A percentile compares a stretch with the other conserved stretches of the same genome.
Conservation (phyloP, 371 early-diverging fungal genomes). For the Basidiobolus meristosporus region DNA sequence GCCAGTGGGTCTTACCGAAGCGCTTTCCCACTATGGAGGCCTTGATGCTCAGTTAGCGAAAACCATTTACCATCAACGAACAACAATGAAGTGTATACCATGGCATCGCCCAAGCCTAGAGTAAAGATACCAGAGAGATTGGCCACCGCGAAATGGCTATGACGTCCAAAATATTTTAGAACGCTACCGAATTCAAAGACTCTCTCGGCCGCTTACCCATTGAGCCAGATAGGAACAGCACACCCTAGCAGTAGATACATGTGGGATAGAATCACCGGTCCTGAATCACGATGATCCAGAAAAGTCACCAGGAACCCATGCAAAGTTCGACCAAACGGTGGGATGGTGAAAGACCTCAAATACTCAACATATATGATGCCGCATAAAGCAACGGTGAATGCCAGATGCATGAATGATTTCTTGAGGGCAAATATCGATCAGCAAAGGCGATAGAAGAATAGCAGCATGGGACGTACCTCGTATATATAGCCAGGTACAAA, state of each 20-base stretch:
- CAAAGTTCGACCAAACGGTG: conserved; percentile 43
- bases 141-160: conserved; percentile 19
- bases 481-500: conserved; percentile 63
- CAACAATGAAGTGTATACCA: conserved; percentile 14
- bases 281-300: conserved; percentile 62
- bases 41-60: conserved; percentile 4
- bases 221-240: conserved; percentile 76
- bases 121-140: conserved; percentile 61
- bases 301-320: conserved; percentile 55
- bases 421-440: conserved; percentile 6
- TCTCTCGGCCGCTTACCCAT: conserved; percentile 15
- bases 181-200: neutral
- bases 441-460: neutral
- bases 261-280: conserved; percentile 69
- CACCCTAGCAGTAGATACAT: conserved; percentile 78
- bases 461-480: conserved; percentile 27
- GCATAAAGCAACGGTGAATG: conserved; percentile 57
- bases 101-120: conserved; percentile 75
- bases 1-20: conserved; percentile 54
- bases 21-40: conserved; percentile 71
- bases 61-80: neutral
- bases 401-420: conserved; percentile 55
- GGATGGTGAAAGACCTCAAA: conserved; percentile 52
- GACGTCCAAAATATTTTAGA: neutral
- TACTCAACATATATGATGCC: conserved; percentile 58